Evolutionary conservation across 106 monocot species (phyloP), one percentile per base, ranked within the genome.

Genomic region (Ottelia alismoides): DNA sequence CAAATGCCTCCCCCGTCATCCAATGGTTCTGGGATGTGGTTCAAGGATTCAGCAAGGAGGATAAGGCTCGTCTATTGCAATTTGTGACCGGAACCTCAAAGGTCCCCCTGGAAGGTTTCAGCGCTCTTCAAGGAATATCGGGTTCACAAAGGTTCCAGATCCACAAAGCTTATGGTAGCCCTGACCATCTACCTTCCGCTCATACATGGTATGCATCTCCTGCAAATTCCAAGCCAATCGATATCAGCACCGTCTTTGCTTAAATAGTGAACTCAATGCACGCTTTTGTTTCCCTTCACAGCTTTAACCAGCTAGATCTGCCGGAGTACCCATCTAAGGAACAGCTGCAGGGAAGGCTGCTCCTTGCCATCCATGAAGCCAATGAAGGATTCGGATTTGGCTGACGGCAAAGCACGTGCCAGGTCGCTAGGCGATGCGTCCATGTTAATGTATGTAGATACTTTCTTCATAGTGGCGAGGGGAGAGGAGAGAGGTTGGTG

Each of bases 11-110:
- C 30, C 79, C 85, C 61, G 85, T 98, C 7, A 86, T 98, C 46
- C 98, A 98, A 63, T 98, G 98, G 98, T 98, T 98, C 82, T 98
- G 98, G 98, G 90, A 90, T 52, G 77, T 98, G 23, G 79, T 98
- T 73, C 82, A 85, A 25, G 82, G 79, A 20, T 86, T 98, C 57
- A 98, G 85, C 77, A 90, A 98, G 53, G 98, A 98, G 69, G 98
- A 98, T 64, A 98, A 90, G 72, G 98, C 98, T 51, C 82, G 90
- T 23, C 82, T 98, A 56, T 62, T 98, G 67, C 98, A 98, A 66
- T 98, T 98, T 70, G 98, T 98, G 20, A 98, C 98, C 22, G 98
- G 98, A 62, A 98, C 98, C 51, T 98, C 98, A 24, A 98, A 98
- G 98, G 98, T 98, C 23, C 98, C 98, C 26, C 53, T 98, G 68